These are phyloP conservation scores for Acmispon strigosus DNA, from an alignment of 306 rosid genomes.

Conservation along the genomic window DNA sequence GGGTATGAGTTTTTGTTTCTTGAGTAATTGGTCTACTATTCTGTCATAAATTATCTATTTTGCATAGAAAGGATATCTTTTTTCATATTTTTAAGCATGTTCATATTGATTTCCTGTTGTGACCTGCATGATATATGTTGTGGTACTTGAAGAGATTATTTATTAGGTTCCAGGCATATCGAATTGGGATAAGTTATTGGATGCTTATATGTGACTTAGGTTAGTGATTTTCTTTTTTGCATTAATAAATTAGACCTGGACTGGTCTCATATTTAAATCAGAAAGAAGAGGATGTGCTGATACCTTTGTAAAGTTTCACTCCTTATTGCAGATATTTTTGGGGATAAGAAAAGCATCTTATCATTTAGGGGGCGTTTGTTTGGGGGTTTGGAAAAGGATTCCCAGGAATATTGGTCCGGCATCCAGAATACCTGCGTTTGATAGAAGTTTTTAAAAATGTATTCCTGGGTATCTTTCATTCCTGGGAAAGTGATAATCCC, in stretches of 20 bases:
- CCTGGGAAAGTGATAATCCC: no score
- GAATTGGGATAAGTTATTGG: neutral
- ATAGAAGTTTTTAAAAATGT: no score
- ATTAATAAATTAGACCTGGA: neutral
- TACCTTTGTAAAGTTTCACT: neutral
- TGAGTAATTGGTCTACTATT: neutral
- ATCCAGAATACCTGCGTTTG: no score
- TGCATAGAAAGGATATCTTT: neutral
- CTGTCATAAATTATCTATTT: neutral
- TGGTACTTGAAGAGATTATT: neutral
- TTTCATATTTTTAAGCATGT: neutral
- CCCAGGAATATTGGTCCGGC: no score
- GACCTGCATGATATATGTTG: neutral
- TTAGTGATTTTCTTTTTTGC: neutral
- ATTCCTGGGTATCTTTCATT: no score
- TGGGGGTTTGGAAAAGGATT: no score
- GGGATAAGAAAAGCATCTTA: constrained; percentile 1
- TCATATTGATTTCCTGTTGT: neutral
- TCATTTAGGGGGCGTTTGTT: no score
- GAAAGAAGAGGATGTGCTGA: neutral
- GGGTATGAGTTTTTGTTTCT: constrained; percentile 53
- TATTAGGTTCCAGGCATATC: neutral
- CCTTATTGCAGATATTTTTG: neutral
- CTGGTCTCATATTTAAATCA: neutral
- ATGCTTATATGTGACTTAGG: neutral